These are phyloP conservation scores for Colletotrichum liaoningense DNA, from an alignment of 2,329 filamentous ascomycete genomes.

Conservation along the genomic window DNA sequence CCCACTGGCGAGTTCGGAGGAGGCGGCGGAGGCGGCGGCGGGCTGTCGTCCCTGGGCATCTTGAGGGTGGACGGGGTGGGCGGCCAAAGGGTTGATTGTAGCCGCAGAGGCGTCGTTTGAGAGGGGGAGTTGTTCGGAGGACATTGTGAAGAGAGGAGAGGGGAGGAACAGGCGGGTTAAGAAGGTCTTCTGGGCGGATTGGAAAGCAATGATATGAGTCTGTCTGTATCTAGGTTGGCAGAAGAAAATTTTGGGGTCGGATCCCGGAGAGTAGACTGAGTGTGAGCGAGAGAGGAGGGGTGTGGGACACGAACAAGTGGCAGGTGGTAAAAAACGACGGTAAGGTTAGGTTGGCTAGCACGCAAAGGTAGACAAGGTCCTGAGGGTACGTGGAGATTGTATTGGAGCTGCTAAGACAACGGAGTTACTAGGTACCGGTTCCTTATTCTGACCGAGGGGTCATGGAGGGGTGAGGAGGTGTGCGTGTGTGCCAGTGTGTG, in stretches of 20 bases:
- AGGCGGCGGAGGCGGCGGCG: constrained; percentile 69
- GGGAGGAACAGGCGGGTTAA: constrained; percentile 41
- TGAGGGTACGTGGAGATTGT: constrained; percentile 25
- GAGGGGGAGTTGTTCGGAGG: constrained; percentile 34
- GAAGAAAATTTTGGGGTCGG: constrained; percentile 40
- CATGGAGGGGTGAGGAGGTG: constrained; percentile 4
- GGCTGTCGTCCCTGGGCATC: constrained; percentile 74
- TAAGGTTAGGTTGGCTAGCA: not conserved
- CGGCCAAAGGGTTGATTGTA: constrained; percentile 45
- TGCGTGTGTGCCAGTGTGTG: constrained; percentile 1
- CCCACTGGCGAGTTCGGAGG: constrained; percentile 75
- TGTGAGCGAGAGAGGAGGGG: constrained; percentile 27
- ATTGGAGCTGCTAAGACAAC: constrained; percentile 24
- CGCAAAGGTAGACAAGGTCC: constrained; percentile 7
- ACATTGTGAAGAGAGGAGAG: constrained; percentile 49
- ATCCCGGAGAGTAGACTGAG: constrained; percentile 25
- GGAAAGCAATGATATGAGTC: constrained; percentile 30
- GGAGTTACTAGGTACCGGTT: constrained; percentile 20
- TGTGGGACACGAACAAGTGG: constrained; percentile 27
- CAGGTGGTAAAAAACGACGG: constrained; percentile 2
- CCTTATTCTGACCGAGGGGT: constrained; percentile 5
- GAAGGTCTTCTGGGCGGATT: constrained; percentile 38
- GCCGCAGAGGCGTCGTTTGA: constrained; percentile 34
- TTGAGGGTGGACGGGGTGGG: constrained; percentile 48
- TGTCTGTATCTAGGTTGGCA: constrained; percentile 35